phyloP scores from a whole-genome alignment of 2,329 filamentous ascomycete genomes.

The Leptographium procerum region DNA sequence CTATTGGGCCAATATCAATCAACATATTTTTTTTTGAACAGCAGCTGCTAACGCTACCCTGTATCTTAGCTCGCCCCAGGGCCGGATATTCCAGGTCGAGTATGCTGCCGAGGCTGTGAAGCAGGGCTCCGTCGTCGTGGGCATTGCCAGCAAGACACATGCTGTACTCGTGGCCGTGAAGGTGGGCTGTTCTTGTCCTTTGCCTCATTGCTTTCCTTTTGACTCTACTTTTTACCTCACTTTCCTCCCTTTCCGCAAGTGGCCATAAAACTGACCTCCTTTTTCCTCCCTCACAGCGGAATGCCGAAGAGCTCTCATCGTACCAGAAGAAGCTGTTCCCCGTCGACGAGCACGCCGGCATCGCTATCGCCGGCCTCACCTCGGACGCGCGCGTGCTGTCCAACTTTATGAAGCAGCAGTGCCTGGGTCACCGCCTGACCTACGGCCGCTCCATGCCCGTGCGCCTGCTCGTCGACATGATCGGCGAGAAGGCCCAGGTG shows the following conservation, averaged over 20 bases:
- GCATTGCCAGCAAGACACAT: conserved; percentile 95
- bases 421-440: conserved; percentile 85
- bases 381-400: conserved; percentile 97
- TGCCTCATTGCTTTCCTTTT: conserved; percentile 1
- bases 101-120: conserved; percentile 98
- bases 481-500: conserved; percentile 90
- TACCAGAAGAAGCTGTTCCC: conserved; percentile 99
- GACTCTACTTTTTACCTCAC: not conserved
- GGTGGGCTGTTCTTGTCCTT: no score
- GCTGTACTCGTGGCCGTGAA: conserved; percentile 92
- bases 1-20: no score
- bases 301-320: conserved; percentile 96
- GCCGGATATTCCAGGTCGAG: conserved; percentile 98
- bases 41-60: conserved; percentile 16
- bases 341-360: conserved; percentile 88
- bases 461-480: conserved; percentile 78
- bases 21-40: not conserved
- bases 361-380: conserved; percentile 91
- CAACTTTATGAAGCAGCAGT: conserved; percentile 99
- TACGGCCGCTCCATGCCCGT: conserved; percentile 91
- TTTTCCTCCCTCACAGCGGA: conserved; percentile 52
- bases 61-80: conserved; percentile 75
- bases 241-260: not conserved
- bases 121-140: conserved; percentile 96
- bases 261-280: not conserved